Percentiles rank a stretch among this genome's conserved stretches.
Conservation (phyloP, 2,329 filamentous ascomycete species). For the Colletotrichum sublineola region DNA sequence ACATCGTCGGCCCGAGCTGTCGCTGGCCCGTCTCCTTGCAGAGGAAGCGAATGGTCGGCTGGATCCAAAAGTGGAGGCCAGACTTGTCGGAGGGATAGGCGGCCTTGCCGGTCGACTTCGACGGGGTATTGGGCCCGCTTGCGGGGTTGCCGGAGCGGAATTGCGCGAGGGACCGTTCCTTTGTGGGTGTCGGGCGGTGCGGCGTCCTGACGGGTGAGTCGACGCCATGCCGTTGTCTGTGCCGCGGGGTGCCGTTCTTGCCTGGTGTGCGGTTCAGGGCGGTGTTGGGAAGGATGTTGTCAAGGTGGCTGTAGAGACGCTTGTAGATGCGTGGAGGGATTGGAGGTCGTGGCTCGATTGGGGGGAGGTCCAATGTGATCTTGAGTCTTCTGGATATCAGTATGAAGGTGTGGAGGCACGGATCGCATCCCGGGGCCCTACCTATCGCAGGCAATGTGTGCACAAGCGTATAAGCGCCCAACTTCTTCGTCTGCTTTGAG, state of each 20-base stretch:
- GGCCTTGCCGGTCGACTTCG: slow-evolving; percentile 56
- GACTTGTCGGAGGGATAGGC: slow-evolving; percentile 49
- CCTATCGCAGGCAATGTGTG: slow-evolving; percentile 91
- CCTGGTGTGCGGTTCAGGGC: slow-evolving; percentile 52
- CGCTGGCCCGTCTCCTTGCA: slow-evolving; percentile 72
- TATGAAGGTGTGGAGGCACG: not conserved
- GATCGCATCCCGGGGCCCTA: slow-evolving; percentile 50
- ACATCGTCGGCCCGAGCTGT: slow-evolving; percentile 77
- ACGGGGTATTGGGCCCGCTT: slow-evolving; percentile 48
- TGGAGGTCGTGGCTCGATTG: slow-evolving; percentile 80
- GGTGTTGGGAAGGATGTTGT: slow-evolving; percentile 73
- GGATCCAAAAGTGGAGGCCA: slow-evolving; percentile 75
- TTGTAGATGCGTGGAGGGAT: slow-evolving; percentile 86
- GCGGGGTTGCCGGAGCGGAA: slow-evolving; percentile 56
- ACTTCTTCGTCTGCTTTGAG: slow-evolving; percentile 90
- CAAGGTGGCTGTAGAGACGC: slow-evolving; percentile 84
- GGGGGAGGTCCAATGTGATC: slow-evolving; percentile 80
- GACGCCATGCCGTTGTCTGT: slow-evolving; percentile 48
- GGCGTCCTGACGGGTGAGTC: slow-evolving; percentile 45
- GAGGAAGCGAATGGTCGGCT: slow-evolving; percentile 75
- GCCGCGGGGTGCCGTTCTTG: slow-evolving; percentile 47
- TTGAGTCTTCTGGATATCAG: slow-evolving; percentile 71
- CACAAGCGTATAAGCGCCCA: slow-evolving; percentile 85
- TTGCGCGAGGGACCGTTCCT: slow-evolving; percentile 58
- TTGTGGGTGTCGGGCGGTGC: slow-evolving; percentile 58